Conservation (phyloP, 116 monocot species). For the Papilionanthe hybrid region DNA sequence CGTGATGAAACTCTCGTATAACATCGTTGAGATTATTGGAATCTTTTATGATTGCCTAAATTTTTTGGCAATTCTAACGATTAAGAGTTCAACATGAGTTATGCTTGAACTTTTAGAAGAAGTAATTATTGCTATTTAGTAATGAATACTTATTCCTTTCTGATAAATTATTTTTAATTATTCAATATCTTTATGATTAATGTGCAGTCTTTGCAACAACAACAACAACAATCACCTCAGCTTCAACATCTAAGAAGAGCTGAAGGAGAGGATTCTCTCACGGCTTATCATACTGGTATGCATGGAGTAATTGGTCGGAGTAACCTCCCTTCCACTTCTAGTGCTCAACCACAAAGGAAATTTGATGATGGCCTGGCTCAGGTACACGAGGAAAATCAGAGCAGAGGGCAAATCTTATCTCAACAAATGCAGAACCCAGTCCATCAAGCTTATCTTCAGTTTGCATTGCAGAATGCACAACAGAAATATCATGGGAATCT, state of each 20-base stretch:
- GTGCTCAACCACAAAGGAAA: constrained; percentile 26
- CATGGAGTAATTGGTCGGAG: constrained; percentile 32
- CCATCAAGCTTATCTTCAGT: constrained; percentile 66
- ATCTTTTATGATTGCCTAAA: not conserved
- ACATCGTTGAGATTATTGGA: not conserved
- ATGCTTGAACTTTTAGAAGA: not conserved
- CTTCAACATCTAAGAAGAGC: constrained; percentile 31
- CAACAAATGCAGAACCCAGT: constrained; percentile 45
- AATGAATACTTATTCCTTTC: not conserved
- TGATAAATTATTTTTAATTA: not conserved
- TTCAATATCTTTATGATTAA: constrained; percentile 1
- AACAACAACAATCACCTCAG: constrained; percentile 19
- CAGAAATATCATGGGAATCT: constrained; percentile 47
- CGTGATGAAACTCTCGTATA: not conserved
- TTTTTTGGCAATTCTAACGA: not conserved
- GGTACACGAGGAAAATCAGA: constrained; percentile 33
- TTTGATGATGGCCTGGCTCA: constrained; percentile 19
- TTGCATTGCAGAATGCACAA: constrained; percentile 58
- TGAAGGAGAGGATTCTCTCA: constrained; percentile 42
- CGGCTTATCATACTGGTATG: constrained; percentile 23
- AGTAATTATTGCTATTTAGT: not conserved
- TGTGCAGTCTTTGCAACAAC: constrained; percentile 20
- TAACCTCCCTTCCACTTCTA: constrained; percentile 33
- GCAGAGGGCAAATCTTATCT: constrained; percentile 28
- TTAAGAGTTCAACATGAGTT: not conserved